Evolutionary conservation across 805 yeast genomes (phyloP), one percentile per base, ranked within the genome.

Genomic region (Saccharomycopsis capsularis): DNA sequence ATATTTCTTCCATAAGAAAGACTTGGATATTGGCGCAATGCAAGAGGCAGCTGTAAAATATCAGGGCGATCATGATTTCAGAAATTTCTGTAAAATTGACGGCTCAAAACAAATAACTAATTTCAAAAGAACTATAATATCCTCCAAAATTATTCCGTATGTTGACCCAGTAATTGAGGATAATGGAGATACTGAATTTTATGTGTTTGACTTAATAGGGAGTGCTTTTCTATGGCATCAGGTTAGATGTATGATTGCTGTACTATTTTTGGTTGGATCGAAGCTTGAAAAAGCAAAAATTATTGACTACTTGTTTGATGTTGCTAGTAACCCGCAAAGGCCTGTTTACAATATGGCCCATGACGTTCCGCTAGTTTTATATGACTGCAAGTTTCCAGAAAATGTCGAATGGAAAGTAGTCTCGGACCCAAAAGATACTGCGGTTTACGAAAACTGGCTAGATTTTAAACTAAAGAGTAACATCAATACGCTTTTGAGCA

Each of bases 181-280:
- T n/a, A n/a, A n/a, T n/a, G n/a, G n/a, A n/a, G n/a, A n/a, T n/a
- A n/a, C n/a, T n/a, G 78, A 75, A 3, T 70, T 76, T 47, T 85
- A 71, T 59, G 82, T 81, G 49, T 79, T 91, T 62, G 89, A 88
- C 61, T 67, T 93, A 46, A 72, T 76, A 54, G 99, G 99, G 0
- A 71, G 85, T 1, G 99, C 98, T 6, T 93, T 93, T 57, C 66
- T 93, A 48, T 93, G 98, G 98, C 98, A 93, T 63, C 99, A 93
- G 65, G 99, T 93, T 18, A 76, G 99, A 50, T 89, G 95, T 57
- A 93, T 93, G 93, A 78, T 89, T 68, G 96, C 95, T 0, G 70
- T 85, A 9, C 63, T 93, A 48, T 78, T 93, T 47, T 65, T 84
- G 22, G 80, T 89, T 5, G 99, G 96, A 0, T 95, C 89, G 63